Conservation (phyloP, 2,329 filamentous ascomycete species). For the Claviceps sp. region DNA sequence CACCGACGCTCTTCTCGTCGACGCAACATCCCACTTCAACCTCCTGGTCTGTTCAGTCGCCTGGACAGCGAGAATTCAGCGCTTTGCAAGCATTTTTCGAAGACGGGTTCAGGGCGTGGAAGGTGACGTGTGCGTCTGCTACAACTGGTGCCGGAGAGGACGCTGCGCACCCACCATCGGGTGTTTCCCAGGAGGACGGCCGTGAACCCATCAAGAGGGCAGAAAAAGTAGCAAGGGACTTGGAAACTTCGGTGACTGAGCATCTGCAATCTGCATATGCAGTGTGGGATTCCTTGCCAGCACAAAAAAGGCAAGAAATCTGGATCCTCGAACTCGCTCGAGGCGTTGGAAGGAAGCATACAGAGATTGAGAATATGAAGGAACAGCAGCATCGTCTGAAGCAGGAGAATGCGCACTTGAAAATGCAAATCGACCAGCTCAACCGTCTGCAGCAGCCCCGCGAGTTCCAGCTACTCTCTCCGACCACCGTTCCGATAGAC, state of each 20-base stretch:
- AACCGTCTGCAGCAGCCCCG: slow-evolving; percentile 45
- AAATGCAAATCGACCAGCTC: slow-evolving; percentile 44
- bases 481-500: slow-evolving; percentile 38
- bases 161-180: slow-evolving; percentile 32
- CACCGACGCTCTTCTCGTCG: slow-evolving; percentile 69
- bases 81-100: slow-evolving; percentile 55
- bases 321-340: slow-evolving; percentile 50
- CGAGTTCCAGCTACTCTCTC: slow-evolving; percentile 41
- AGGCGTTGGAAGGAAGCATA: slow-evolving; percentile 42
- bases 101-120: slow-evolving; percentile 55
- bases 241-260: slow-evolving; percentile 56
- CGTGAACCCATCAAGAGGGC: slow-evolving; percentile 34
- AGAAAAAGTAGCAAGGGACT: slow-evolving; percentile 38
- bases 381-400: slow-evolving; percentile 35
- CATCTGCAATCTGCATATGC: slow-evolving; percentile 68
- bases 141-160: slow-evolving; percentile 39
- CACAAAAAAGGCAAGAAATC: slow-evolving; percentile 41
- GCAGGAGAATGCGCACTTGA: slow-evolving; percentile 45
- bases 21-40: slow-evolving; percentile 64
- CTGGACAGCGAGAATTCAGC: slow-evolving; percentile 59
- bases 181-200: slow-evolving; percentile 26
- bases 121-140: slow-evolving; percentile 34
- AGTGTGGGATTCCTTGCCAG: slow-evolving; percentile 57
- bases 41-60: slow-evolving; percentile 72
- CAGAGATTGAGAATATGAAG: slow-evolving; percentile 38